Conservation (phyloP, 768 basidiomycete genomes). For the Suillus tomentosus region DNA sequence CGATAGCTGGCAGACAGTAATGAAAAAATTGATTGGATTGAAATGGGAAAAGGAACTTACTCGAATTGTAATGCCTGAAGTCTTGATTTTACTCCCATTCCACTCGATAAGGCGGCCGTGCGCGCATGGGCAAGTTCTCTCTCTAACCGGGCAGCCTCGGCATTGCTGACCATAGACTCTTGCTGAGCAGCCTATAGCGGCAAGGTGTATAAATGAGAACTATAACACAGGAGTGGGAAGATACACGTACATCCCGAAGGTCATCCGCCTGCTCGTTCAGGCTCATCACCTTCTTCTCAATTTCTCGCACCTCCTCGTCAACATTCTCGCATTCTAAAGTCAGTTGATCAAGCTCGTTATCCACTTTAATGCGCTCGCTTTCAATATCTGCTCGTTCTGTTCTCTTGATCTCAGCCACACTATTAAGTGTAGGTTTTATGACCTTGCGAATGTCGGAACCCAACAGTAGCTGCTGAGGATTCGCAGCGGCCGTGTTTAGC, state of each 20-base stretch:
- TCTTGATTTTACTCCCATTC: constrained; percentile 80
- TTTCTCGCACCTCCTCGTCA: constrained; percentile 73
- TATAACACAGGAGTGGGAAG: not conserved
- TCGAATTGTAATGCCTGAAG: constrained; percentile 77
- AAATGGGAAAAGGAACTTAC: constrained; percentile 41
- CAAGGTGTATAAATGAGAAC: constrained; percentile 2
- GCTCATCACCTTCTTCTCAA: constrained; percentile 71
- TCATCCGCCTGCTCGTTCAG: constrained; percentile 80
- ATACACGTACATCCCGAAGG: constrained; percentile 67
- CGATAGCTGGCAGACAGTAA: constrained; percentile 54
- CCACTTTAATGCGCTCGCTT: constrained; percentile 76
- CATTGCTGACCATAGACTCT: constrained; percentile 66
- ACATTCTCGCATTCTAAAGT: constrained; percentile 77
- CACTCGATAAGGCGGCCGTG: constrained; percentile 74
- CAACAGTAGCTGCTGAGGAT: constrained; percentile 63
- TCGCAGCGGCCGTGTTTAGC: constrained; percentile 75
- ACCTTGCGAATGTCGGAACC: constrained; percentile 73
- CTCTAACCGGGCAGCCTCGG: constrained; percentile 67
- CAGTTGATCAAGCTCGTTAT: constrained; percentile 81
- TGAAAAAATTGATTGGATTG: constrained; percentile 10
- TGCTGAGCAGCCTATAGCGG: constrained; percentile 68
- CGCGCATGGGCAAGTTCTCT: constrained; percentile 73
- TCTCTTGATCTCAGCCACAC: constrained; percentile 71
- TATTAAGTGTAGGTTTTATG: constrained; percentile 75
- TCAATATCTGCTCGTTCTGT: constrained; percentile 69